A percentile compares a stretch with the other conserved stretches of the same genome.
Conservation (phyloP, 495 filamentous ascomycete species). For the Amphirosellinia nigrospora region DNA sequence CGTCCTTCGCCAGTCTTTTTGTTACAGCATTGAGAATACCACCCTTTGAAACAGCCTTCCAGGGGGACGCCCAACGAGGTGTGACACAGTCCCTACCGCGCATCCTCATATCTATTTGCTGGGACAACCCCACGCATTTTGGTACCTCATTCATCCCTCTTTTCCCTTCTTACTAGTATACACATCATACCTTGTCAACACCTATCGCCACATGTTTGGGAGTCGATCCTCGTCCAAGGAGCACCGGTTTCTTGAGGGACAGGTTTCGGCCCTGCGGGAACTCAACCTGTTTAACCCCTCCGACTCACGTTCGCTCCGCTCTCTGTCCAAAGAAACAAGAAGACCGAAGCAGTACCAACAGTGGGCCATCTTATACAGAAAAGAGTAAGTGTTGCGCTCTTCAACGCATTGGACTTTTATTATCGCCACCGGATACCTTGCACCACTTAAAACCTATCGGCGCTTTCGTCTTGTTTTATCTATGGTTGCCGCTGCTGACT, state of each 20-base stretch:
- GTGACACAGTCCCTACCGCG: constrained; percentile 21
- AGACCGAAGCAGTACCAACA: constrained; percentile 33
- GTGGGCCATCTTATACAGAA: constrained; percentile 47
- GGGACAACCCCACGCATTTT: constrained; percentile 15
- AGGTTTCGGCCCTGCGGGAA: constrained; percentile 47
- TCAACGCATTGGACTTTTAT: constrained; percentile 1
- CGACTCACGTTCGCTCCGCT: constrained; percentile 46
- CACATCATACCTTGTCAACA: constrained; percentile 8
- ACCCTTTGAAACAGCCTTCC: constrained; percentile 32
- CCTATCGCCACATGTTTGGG: constrained; percentile 50
- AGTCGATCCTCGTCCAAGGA: constrained; percentile 54
- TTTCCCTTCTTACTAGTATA: constrained; percentile 12
- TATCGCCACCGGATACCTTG: constrained; percentile 22
- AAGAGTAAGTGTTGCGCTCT: constrained; percentile 47
- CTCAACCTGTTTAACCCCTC: constrained; percentile 43
- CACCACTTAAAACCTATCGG: constrained; percentile 11
- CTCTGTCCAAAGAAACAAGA: constrained; percentile 47
- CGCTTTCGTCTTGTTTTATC: not conserved
- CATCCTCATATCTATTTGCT: constrained; percentile 11
- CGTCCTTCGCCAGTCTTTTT: constrained; percentile 8
- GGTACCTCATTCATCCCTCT: constrained; percentile 18
- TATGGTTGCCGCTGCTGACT: constrained; percentile 14
- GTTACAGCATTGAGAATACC: constrained; percentile 30
- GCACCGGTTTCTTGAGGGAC: constrained; percentile 41
- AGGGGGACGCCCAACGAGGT: constrained; percentile 23